Percentiles rank a stretch among this genome's conserved stretches.
Evolutionary conservation across 208 protist species (phyloP).

Genomic region (Porcisia deanei): DNA sequence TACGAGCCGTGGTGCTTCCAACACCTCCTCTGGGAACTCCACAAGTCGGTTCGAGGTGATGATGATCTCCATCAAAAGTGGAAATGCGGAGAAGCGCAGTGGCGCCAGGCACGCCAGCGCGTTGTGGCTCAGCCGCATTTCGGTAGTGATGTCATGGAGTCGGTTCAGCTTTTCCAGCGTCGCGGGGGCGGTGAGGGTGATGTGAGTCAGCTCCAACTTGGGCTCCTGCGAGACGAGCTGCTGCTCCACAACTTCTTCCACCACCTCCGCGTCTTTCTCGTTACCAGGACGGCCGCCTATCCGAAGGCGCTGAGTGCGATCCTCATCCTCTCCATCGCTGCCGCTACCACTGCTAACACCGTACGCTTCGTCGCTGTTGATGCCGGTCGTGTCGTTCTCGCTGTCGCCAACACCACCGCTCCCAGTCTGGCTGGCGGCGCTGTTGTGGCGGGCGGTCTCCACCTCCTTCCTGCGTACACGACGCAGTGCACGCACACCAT

Average conservation of each 20-base stretch:
- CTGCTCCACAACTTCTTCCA: conserved; percentile 23
- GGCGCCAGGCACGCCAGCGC: conserved; percentile 28
- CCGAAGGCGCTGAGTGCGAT: background rate
- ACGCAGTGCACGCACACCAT: conserved; percentile 56
- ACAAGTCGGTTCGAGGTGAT: conserved; percentile 62
- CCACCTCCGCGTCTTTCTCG: conserved; percentile 2
- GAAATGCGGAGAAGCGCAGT: conserved; percentile 47
- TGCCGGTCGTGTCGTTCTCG: background rate
- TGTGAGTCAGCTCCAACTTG: conserved; percentile 21
- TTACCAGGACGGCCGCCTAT: background rate
- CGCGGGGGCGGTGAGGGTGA: conserved; percentile 3
- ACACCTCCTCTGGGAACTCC: conserved; percentile 58
- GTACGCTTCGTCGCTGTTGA: conserved; percentile 3
- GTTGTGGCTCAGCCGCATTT: conserved; percentile 51
- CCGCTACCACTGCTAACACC: conserved; percentile 4
- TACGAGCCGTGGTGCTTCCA: conserved; percentile 54
- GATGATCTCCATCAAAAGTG: conserved; percentile 48
- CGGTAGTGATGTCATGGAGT: conserved; percentile 20
- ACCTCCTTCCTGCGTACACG: conserved; percentile 48
- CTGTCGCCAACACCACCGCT: background rate
- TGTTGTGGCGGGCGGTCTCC: conserved; percentile 26
- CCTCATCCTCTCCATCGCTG: background rate
- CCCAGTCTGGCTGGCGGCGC: background rate
- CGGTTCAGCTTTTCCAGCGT: conserved; percentile 33
- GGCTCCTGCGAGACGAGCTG: conserved; percentile 15